These are phyloP conservation scores for Aspergillus thermomutatus DNA, from an alignment of 2,329 filamentous ascomycete genomes.

Conservation along the genomic window DNA sequence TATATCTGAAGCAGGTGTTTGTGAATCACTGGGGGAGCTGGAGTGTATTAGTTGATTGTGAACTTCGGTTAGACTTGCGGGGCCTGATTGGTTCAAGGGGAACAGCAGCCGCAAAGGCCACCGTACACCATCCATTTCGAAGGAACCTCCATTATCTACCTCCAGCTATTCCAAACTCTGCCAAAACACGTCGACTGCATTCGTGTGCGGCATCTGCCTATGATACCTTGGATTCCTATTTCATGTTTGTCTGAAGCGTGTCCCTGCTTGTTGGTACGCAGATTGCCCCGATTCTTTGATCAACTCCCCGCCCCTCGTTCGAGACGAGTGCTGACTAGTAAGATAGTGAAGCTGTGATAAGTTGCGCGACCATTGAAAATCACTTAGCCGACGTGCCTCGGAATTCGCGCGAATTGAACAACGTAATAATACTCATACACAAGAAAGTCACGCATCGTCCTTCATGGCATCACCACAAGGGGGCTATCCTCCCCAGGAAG, in stretches of 20 bases:
- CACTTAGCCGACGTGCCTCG: neutral
- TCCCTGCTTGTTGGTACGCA: constrained; percentile 17
- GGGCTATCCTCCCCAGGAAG: constrained; percentile 50
- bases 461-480: constrained; percentile 52
- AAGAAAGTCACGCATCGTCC: constrained; percentile 6
- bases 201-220: constrained; percentile 9
- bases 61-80: constrained; percentile 19
- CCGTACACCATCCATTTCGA: constrained; percentile 28
- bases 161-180: constrained; percentile 8
- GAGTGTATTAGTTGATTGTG: neutral
- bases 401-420: neutral
- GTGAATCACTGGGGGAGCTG: neutral
- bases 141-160: constrained; percentile 7
- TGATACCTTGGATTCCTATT: neutral
- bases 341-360: constrained; percentile 21
- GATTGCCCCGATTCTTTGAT: constrained; percentile 9
- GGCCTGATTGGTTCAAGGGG: constrained; percentile 32
- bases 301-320: constrained; percentile 6
- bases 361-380: constrained; percentile 8
- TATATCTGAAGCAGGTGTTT: neutral
- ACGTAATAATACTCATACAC: neutral
- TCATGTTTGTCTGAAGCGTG: neutral
- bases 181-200: constrained; percentile 13
- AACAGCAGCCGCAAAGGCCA: constrained; percentile 33
- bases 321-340: constrained; percentile 18